phyloP scores from a whole-genome alignment of 169 alveolate genomes.

The Cryptosporidium ryanae region DNA sequence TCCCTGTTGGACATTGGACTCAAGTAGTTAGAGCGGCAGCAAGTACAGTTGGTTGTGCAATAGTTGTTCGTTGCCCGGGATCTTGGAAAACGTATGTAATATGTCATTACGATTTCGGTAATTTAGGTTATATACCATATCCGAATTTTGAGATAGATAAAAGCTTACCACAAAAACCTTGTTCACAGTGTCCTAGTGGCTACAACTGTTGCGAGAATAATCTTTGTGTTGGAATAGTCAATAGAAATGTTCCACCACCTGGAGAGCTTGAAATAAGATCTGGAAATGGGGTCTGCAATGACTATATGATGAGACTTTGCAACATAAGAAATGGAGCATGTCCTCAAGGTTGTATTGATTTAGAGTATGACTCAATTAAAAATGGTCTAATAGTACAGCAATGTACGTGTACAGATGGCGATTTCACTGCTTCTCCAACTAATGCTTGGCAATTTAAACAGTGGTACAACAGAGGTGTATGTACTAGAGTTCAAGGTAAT shows the following conservation, averaged over 20 bases:
- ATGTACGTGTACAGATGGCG: constrained; percentile 51
- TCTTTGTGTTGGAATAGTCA: constrained; percentile 68
- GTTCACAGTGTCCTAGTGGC: constrained; percentile 75
- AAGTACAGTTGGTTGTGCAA: constrained; percentile 79
- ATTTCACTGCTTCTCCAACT: constrained; percentile 35
- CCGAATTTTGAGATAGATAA: constrained; percentile 48
- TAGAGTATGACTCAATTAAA: constrained; percentile 51
- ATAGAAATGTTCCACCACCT: constrained; percentile 69
- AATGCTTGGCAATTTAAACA: constrained; percentile 65
- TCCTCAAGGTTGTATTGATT: constrained; percentile 52
- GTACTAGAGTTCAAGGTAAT: constrained; percentile 42
- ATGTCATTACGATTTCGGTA: constrained; percentile 80
- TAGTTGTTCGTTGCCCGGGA: constrained; percentile 79
- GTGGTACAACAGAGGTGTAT: constrained; percentile 67
- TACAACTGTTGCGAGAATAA: constrained; percentile 72
- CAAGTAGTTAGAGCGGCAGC: constrained; percentile 81
- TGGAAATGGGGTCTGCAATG: constrained; percentile 36
- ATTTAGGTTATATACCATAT: constrained; percentile 77
- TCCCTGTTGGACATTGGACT: constrained; percentile 80
- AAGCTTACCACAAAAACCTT: constrained; percentile 64
- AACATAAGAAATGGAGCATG: constrained; percentile 73
- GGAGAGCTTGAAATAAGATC: constrained; percentile 34
- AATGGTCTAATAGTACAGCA: constrained; percentile 71
- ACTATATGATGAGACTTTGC: constrained; percentile 68
- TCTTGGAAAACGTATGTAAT: constrained; percentile 78